A percentile compares a stretch with the other conserved stretches of the same genome.
Evolutionary conservation across 2,329 filamentous ascomycete genomes (phyloP).

Genomic region (Calonectria montana): DNA sequence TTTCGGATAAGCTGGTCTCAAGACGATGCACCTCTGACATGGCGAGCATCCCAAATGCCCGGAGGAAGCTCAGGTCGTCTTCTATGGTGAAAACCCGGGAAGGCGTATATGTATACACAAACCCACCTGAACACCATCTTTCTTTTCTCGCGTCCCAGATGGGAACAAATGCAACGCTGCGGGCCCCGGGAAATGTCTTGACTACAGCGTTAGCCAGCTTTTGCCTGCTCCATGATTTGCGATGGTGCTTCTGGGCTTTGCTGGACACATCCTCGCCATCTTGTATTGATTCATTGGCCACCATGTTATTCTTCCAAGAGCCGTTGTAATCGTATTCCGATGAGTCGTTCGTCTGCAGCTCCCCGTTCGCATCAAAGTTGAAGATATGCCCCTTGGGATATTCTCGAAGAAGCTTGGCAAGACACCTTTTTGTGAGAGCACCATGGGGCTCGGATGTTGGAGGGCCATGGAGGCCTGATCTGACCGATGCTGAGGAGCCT

Average conservation of each 20-base stretch:
- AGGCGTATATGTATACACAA: slow-evolving; percentile 59
- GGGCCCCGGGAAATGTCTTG: slow-evolving; percentile 53
- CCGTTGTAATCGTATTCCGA: slow-evolving; percentile 41
- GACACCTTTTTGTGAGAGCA: slow-evolving; percentile 51
- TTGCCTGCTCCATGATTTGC: slow-evolving; percentile 27
- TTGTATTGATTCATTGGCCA: neutral
- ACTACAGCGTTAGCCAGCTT: slow-evolving; percentile 39
- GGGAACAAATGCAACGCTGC: slow-evolving; percentile 60
- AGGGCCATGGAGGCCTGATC: slow-evolving; percentile 48
- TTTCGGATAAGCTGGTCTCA: slow-evolving; percentile 50
- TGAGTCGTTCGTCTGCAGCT: slow-evolving; percentile 46
- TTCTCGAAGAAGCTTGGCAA: slow-evolving; percentile 55
- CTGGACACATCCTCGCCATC: neutral
- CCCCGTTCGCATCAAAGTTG: slow-evolving; percentile 55
- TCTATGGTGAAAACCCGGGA: slow-evolving; percentile 57
- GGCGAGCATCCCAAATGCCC: slow-evolving; percentile 64
- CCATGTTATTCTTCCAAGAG: neutral
- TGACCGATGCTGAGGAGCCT: slow-evolving; percentile 51
- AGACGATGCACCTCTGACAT: slow-evolving; percentile 67
- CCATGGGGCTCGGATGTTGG: slow-evolving; percentile 28
- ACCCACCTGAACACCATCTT: slow-evolving; percentile 61
- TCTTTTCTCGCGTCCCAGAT: slow-evolving; percentile 59
- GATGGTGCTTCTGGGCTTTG: neutral
- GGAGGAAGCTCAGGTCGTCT: slow-evolving; percentile 62
- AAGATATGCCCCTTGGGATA: slow-evolving; percentile 61